Conservation (phyloP, 768 basidiomycete genomes). For the Baorangia bicolor region DNA sequence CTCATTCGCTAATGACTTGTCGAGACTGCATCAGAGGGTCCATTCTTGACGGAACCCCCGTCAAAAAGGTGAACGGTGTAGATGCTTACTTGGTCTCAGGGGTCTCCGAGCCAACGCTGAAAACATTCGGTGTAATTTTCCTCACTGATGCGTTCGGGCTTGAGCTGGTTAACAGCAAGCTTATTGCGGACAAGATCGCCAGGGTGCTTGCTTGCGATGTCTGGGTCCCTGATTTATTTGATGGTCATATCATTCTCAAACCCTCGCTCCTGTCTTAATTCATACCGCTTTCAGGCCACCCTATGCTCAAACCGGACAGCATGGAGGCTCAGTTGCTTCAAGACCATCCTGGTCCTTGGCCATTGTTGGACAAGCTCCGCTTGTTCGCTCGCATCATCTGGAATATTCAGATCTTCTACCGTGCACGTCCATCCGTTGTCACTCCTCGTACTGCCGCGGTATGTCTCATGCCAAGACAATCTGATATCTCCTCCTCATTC, state of each 20-base stretch:
- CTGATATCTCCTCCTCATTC: neutral
- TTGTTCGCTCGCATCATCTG: conserved; percentile 20
- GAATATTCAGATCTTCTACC: conserved; percentile 18
- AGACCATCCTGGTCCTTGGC: conserved; percentile 29
- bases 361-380: conserved; percentile 17
- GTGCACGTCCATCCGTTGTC: conserved; percentile 28
- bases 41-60: conserved; percentile 45
- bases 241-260: conserved; percentile 36
- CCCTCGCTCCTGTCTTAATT: neutral
- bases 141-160: conserved; percentile 60
- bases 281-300: conserved; percentile 24
- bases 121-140: conserved; percentile 43
- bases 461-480: neutral
- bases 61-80: conserved; percentile 34
- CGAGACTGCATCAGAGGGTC: conserved; percentile 40
- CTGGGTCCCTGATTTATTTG: conserved; percentile 62
- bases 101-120: neutral
- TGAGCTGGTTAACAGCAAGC: conserved; percentile 48
- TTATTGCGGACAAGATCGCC: conserved; percentile 56
- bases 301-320: conserved; percentile 24
- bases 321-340: conserved; percentile 30
- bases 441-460: conserved; percentile 28
- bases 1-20: conserved; percentile 4
- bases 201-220: conserved; percentile 53
- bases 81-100: conserved; percentile 43